Base-by-base conservation (phyloP, 345 rosid genomes). In the Mercurialis annua region DNA sequence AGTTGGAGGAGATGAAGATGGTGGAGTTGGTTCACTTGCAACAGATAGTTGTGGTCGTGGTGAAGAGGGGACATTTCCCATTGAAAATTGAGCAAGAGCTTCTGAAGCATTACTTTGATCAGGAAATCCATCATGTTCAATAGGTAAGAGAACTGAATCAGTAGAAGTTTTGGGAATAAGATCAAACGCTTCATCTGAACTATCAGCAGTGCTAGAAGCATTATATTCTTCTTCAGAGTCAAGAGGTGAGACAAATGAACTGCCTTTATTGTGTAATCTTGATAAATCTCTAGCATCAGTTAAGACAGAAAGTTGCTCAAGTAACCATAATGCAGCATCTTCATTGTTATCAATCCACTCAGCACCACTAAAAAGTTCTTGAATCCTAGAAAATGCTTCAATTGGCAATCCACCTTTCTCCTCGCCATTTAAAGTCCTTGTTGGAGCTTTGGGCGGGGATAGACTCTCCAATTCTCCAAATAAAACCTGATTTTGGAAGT, bases 401-500 rank as follows among this genome's bases (percentile, higher is more conserved):
- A 94, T 85, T 43, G 99, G 99, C 76, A 94, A 77, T 73, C 99
- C 99, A 65, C 97, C 95, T 78, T 89, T 91, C 80, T 86, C 97
- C 81, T 94, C 97, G 29, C 96, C 96, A 81, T 85, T 89, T 74
- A 91, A 76, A 60, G 89, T 77, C 65, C 88, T 66, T 27, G 81
- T 83, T 49, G 89, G 91, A 67, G 80, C 91, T 71, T 80, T 85
- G 51, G 79, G 85, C 30, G 91, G 96, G 64, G 81, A 84, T 33
- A 77, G 68, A 69, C 78, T 87, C 71, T 91, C 97, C 75, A 77
- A 83, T 60, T 94, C 95, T 66, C 95, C 99, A 87, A 94, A 94
- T 82, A 94, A 84, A 77, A 91, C 90, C 99, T 94, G 87, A 43
- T 72, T 24, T 54, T 18, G 43, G 66, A 31, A 72, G 47, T 29